Percentiles rank a stretch among this genome's conserved stretches.
These are phyloP conservation scores for Pyronema omphalodes DNA, from an alignment of 495 filamentous ascomycete genomes.

Conservation along the genomic window DNA sequence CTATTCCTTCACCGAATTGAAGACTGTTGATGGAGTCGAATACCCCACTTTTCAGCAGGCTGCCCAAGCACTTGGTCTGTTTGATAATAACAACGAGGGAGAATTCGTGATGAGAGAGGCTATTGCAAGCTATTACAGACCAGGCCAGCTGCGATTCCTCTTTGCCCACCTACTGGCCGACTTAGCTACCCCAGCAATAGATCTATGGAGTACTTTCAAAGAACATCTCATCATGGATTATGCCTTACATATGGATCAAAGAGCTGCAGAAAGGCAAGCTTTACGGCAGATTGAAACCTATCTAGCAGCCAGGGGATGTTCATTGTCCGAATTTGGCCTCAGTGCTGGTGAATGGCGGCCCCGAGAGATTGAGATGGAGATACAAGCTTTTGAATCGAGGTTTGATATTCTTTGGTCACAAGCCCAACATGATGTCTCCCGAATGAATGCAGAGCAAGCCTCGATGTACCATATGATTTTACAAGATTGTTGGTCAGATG, in stretches of 20 bases:
- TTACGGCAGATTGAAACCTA: background rate
- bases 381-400: background rate
- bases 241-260: background rate
- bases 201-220: constrained; percentile 2
- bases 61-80: constrained; percentile 6
- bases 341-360: background rate
- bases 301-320: background rate
- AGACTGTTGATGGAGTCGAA: background rate
- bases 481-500: background rate
- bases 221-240: constrained; percentile 4
- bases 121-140: background rate
- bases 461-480: background rate
- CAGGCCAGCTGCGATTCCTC: constrained; percentile 7
- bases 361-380: constrained; percentile 2
- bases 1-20: background rate
- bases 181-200: background rate
- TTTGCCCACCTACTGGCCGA: constrained; percentile 5
- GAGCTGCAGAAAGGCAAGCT: background rate
- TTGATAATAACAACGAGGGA: constrained; percentile 2
- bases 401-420: background rate
- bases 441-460: background rate
- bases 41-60: constrained; percentile 8
- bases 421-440: background rate
- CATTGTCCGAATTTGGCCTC: background rate
- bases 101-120: constrained; percentile 2